A percentile compares a stretch with the other conserved stretches of the same genome.
These are phyloP conservation scores for Kwoniella sp. DNA, from an alignment of 768 basidiomycete genomes.

Conservation along the genomic window DNA sequence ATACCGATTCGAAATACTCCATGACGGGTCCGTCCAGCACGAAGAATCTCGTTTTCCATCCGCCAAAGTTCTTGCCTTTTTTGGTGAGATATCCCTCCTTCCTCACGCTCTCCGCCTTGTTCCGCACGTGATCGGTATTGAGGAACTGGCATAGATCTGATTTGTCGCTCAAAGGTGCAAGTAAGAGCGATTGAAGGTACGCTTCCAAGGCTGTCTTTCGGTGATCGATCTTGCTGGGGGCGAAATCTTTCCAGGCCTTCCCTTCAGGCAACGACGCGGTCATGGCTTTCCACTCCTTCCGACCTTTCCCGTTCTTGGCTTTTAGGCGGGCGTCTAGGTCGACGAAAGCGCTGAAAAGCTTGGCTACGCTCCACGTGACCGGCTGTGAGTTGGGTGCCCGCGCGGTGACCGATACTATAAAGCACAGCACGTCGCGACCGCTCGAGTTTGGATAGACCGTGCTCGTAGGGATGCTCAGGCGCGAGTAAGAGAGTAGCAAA, in stretches of 20 bases:
- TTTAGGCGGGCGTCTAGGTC: constrained; percentile 76
- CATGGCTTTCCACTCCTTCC: constrained; percentile 61
- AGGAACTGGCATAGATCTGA: constrained; percentile 87
- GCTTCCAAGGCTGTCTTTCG: constrained; percentile 70
- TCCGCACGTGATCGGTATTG: constrained; percentile 79
- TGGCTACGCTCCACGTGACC: constrained; percentile 74
- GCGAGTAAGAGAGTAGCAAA: constrained; percentile 67
- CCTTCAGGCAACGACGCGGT: constrained; percentile 81
- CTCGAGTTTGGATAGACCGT: constrained; percentile 82
- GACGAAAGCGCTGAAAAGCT: constrained; percentile 89
- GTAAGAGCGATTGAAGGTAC: constrained; percentile 78
- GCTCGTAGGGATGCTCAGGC: constrained; percentile 68
- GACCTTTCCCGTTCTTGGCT: constrained; percentile 57
- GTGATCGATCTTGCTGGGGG: constrained; percentile 93
- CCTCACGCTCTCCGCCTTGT: constrained; percentile 64
- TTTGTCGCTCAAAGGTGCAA: constrained; percentile 78
- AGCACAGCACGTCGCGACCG: constrained; percentile 87
- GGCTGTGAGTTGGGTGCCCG: constrained; percentile 36
- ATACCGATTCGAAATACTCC: constrained; percentile 91
- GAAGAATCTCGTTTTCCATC: constrained; percentile 95
- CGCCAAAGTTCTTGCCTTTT: constrained; percentile 94
- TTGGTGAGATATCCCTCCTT: constrained; percentile 96
- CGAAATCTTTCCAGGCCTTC: constrained; percentile 92
- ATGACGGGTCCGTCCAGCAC: constrained; percentile 83
- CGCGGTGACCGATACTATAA: constrained; percentile 65